These are phyloP conservation scores for Lumnitzera racemosa DNA, from an alignment of 345 rosid genomes.

Conservation along the genomic window DNA sequence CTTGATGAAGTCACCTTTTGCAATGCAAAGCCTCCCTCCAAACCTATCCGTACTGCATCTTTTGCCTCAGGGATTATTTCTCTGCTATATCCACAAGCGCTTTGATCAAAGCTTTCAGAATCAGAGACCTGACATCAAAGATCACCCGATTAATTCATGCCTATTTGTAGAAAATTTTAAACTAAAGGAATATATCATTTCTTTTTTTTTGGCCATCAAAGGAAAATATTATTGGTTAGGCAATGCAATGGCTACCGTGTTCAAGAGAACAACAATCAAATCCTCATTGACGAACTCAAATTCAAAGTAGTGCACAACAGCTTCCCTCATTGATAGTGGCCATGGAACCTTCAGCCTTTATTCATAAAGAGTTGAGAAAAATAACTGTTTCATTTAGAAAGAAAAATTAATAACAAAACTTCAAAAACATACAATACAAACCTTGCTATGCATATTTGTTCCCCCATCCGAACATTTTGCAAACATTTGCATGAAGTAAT, in stretches of 20 bases:
- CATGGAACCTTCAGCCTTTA: conserved; percentile 93
- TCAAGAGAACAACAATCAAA: conserved; percentile 46
- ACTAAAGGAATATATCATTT: not conserved
- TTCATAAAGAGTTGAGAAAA: conserved; percentile 20
- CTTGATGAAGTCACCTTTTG: conserved; percentile 75
- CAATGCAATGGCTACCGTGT: conserved; percentile 44
- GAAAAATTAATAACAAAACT: not conserved
- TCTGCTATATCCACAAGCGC: conserved; percentile 44
- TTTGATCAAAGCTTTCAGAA: conserved; percentile 41
- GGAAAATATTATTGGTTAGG: not conserved
- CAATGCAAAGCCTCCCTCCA: conserved; percentile 81
- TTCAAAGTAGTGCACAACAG: conserved; percentile 53
- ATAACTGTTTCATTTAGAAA: conserved; percentile 4
- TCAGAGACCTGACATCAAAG: conserved; percentile 53
- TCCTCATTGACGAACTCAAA: conserved; percentile 73
- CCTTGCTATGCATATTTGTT: conserved; percentile 79
- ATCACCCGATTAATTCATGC: no score
- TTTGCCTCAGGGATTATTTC: conserved; percentile 49
- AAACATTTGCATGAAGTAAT: conserved; percentile 42
- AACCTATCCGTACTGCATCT: conserved; percentile 66
- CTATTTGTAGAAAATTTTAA: not conserved
- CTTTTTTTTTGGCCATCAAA: no score
- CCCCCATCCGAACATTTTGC: conserved; percentile 52
- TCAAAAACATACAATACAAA: conserved; percentile 19
- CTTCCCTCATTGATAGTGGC: conserved; percentile 87